Base-by-base conservation (phyloP, 176 grass and related monocot genomes). In the Tuctoria greenei region DNA sequence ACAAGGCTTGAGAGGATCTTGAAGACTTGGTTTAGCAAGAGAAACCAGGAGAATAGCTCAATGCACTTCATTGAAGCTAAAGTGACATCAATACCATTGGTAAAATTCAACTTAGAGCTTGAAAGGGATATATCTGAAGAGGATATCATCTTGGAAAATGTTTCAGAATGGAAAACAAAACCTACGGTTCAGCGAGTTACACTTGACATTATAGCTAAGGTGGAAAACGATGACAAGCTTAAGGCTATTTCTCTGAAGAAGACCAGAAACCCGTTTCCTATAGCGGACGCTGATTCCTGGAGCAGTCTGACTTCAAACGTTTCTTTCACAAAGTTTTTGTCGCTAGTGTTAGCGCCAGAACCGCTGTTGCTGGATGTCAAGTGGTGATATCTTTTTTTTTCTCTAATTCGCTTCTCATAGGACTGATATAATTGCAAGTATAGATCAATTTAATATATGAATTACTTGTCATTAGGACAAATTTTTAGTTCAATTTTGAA, bases 271-370 rank as follows among this genome's bases (percentile, higher is more conserved):
- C 60, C 77, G 34, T 79, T 92, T 62, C 44, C 54, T 37, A 40
- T 72, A 43, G 64, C 23, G 20, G 95, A 94, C 43, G 86, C 95
- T 61, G 77, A 69, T 71, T 82, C 91, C 49, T 92, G 89, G 89
- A 86, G 95, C 82, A 92, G 86, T 74, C 41, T 97, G 52, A 87
- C 84, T 61, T 92, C 86, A 61, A 98, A 98, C 61, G 35, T 94
- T 73, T 98, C 95, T 34, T 98, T 94, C 66, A 92, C 95, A 12
- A 81, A 88, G 69, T 98, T 94, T 65, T 64, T 78, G 54, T 81
- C 81, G 4, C 75, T 98, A 25, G 76, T 92, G 35, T 83, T 92
- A 39, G 91, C 88, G 55, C 95, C 91, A 61, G 91, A 98, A 66
- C 86, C 89, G 5, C 66, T 97, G 51, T 80, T 85, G 6, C 71